These are phyloP conservation scores for Rubroshorea leprosula DNA, from an alignment of 345 rosid species.

Conservation along the genomic window DNA sequence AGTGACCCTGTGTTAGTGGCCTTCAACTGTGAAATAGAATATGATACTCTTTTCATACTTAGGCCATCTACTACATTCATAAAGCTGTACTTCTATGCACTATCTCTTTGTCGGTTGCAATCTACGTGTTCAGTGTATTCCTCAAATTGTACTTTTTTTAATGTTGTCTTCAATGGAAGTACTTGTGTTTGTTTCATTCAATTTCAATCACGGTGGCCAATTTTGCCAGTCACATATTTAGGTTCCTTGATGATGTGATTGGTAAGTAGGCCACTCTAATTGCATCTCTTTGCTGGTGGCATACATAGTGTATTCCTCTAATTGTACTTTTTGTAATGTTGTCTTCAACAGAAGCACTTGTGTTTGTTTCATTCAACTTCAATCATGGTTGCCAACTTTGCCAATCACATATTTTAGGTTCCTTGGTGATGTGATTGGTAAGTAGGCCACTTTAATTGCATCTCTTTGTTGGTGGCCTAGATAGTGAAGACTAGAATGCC, in stretches of 20 bases:
- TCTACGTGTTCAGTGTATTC: neutral
- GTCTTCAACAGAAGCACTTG: too few species aligned
- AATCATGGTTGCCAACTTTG: too few species aligned
- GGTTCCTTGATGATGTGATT: too few species aligned
- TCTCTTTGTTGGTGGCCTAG: neutral
- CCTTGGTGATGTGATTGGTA: too few species aligned
- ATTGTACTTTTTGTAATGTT: neutral
- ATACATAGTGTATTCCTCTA: neutral
- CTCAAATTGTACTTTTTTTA: neutral
- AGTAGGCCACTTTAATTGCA: too few species aligned
- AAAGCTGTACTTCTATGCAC: neutral
- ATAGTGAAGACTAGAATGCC: neutral
- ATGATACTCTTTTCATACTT: slow-evolving; percentile 23
- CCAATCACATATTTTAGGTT: too few species aligned
- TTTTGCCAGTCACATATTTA: too few species aligned
- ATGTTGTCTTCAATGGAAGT: neutral
- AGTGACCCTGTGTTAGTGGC: slow-evolving; percentile 21
- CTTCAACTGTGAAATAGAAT: slow-evolving; percentile 15
- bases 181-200: neutral
- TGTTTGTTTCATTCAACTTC: too few species aligned
- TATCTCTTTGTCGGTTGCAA: neutral
- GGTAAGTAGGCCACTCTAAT: too few species aligned
- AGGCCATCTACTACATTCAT: slow-evolving; percentile 30
- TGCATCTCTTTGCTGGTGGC: neutral
- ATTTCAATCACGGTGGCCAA: too few species aligned